Percentiles rank a stretch among this genome's conserved stretches.
Conservation (phyloP, 306 rosid genomes). For the Gleditsia sinensis region DNA sequence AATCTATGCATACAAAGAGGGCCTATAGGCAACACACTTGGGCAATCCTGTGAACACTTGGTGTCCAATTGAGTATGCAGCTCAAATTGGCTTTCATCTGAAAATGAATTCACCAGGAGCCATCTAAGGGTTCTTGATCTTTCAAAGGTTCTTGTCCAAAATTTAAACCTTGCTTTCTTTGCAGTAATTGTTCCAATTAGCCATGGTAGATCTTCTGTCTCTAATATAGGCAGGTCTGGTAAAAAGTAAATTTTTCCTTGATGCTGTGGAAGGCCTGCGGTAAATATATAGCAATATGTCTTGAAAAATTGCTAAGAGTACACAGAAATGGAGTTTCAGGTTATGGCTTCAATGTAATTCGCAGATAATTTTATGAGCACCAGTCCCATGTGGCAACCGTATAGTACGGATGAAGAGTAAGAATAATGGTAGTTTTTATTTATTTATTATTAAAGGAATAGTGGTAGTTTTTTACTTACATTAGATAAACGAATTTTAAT, state of each 20-base stretch:
- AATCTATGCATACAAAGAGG: conserved; percentile 39
- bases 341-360: too few relatives aligned
- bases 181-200: conserved; percentile 66
- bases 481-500: too few relatives aligned
- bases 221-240: conserved; percentile 52
- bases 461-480: neutral
- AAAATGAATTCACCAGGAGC: conserved; percentile 72
- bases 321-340: too few relatives aligned
- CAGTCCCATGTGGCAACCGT: neutral
- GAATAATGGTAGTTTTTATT: too few relatives aligned
- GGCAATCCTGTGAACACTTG: conserved; percentile 12
- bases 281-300: conserved; percentile 6
- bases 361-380: neutral
- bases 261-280: conserved; percentile 64
- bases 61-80: neutral
- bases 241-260: conserved; percentile 33
- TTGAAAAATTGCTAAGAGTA: neutral
- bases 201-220: conserved; percentile 81
- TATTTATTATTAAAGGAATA: neutral
- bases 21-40: conserved; percentile 48
- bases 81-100: conserved; percentile 43
- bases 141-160: conserved; percentile 76
- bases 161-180: conserved; percentile 69
- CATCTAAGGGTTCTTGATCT: conserved; percentile 58
- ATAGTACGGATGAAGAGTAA: neutral